Conservation (phyloP, 306 rosid genomes). For the Pyrus betulifolia region DNA sequence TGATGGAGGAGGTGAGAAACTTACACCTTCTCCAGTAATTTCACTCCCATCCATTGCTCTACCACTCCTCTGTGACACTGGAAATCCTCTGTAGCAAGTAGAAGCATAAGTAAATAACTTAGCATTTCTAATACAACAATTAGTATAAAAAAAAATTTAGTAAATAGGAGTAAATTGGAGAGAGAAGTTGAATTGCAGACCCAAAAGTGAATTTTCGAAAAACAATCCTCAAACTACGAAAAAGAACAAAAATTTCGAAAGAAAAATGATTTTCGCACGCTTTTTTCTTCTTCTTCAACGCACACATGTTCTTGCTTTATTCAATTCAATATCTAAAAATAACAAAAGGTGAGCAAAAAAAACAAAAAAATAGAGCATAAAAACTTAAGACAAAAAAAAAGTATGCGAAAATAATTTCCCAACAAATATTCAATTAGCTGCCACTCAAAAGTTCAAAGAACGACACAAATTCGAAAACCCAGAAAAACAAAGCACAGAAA, state of each 20-base stretch:
- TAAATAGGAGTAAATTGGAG: not conserved
- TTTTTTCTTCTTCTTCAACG: too few relatives aligned
- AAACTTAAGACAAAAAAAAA: too few relatives aligned
- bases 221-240: not conserved
- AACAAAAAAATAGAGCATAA: too few relatives aligned
- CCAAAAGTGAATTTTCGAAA: not conserved
- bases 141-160: not conserved
- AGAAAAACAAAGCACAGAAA: not conserved
- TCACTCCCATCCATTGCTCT: slow-evolving; percentile 36
- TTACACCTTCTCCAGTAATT: slow-evolving; percentile 16
- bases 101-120: not conserved
- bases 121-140: not conserved
- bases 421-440: not conserved
- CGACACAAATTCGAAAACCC: not conserved
- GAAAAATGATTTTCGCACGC: too few relatives aligned
- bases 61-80: not conserved
- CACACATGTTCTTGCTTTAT: too few relatives aligned
- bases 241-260: not conserved
- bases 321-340: too few relatives aligned
- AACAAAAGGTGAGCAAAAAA: too few relatives aligned
- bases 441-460: not conserved
- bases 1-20: slow-evolving; percentile 11
- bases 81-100: slow-evolving; percentile 10
- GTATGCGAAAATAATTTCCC: not conserved
- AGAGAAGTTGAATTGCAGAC: not conserved